Percentiles rank a stretch among this genome's conserved stretches.
Evolutionary conservation across 179 eudicot genomes (phyloP).

Genomic region (Amaranthus tricolor): DNA sequence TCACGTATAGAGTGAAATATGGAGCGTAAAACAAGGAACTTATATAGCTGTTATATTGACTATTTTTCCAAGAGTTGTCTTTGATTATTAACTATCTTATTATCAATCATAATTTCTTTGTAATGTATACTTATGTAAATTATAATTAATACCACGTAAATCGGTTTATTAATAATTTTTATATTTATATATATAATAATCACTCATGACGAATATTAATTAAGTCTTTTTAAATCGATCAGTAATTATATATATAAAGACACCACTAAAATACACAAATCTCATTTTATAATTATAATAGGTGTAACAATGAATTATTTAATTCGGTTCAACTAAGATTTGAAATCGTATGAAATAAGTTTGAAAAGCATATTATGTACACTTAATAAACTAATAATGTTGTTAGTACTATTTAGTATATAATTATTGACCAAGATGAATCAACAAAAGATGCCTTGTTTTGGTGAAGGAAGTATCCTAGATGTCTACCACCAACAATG

Average conservation of each 20-base stretch:
- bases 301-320: not conserved
- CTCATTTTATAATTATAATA: not conserved
- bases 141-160: no score
- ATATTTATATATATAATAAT: no score
- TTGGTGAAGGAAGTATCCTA: conserved; percentile 23
- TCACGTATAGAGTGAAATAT: conserved; percentile 1
- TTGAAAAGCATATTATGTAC: not conserved
- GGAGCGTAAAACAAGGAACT: conserved; percentile 15
- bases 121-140: no score
- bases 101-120: no score
- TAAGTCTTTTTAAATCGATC: not conserved
- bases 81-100: no score
- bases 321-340: conserved; percentile 1
- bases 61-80: not conserved
- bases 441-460: conserved; percentile 27
- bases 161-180: no score
- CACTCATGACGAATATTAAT: no score
- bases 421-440: conserved; percentile 2
- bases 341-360: conserved; percentile 17
- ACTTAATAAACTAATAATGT: not conserved
- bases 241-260: not conserved
- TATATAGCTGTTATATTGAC: conserved; percentile 12
- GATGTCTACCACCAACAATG: conserved; percentile 14
- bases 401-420: not conserved
- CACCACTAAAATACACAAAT: not conserved